Conservation (phyloP, 2,329 filamentous ascomycete species). For the Cladobotryum mycophilum region DNA sequence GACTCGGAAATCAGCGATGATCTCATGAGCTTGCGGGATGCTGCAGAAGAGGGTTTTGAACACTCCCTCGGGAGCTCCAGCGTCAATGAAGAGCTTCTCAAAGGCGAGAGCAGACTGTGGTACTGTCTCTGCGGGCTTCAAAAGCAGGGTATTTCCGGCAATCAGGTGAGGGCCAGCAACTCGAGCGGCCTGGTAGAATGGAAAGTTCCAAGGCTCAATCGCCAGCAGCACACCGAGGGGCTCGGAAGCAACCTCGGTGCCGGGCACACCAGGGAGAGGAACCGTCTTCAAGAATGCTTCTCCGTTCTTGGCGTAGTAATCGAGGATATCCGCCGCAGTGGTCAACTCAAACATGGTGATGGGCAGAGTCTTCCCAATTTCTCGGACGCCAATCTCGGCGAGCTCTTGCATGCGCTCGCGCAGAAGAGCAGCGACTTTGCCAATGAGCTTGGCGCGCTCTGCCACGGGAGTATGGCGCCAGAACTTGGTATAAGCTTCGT, state of each 20-base stretch:
- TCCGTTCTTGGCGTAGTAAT: conserved; percentile 3
- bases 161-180: conserved; percentile 66
- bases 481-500: conserved; percentile 1
- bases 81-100: conserved; percentile 58
- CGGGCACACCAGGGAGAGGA: not conserved
- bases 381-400: not conserved
- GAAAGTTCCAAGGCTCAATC: conserved; percentile 80
- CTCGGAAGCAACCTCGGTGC: not conserved
- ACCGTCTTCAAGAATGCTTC: conserved; percentile 2
- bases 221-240: conserved; percentile 6
- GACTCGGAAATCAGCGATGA: conserved; percentile 25
- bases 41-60: conserved; percentile 52
- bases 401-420: conserved; percentile 3
- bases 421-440: not conserved
- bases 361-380: conserved; percentile 4
- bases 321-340: not conserved
- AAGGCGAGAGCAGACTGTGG: conserved; percentile 59
- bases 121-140: conserved; percentile 68
- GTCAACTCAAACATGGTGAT: not conserved
- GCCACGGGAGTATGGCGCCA: not conserved
- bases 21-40: conserved; percentile 12
- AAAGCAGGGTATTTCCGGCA: conserved; percentile 59
- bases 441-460: not conserved
- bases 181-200: conserved; percentile 67
- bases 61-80: conserved; percentile 66